These are phyloP conservation scores for Daldinia bambusicola DNA, from an alignment of 495 filamentous ascomycete species.

Conservation along the genomic window DNA sequence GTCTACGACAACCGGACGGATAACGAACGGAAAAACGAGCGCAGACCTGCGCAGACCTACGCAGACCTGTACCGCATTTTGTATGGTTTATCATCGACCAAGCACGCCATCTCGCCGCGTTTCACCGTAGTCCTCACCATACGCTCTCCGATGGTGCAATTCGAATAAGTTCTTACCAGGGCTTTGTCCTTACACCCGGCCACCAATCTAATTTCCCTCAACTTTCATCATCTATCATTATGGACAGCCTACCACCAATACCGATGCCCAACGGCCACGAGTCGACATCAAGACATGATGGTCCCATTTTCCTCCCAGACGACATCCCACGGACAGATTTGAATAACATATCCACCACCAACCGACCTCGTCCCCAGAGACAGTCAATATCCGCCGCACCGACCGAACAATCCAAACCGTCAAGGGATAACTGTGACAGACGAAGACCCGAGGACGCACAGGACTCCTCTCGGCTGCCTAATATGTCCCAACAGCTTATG, in stretches of 20 bases:
- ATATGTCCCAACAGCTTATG: conserved; percentile 61
- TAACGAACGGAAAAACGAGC: not conserved
- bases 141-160: conserved; percentile 42
- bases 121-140: conserved; percentile 42
- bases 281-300: conserved; percentile 33
- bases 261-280: conserved; percentile 37
- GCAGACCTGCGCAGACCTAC: conserved; percentile 1
- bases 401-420: conserved; percentile 43
- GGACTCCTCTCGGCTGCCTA: conserved; percentile 51
- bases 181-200: conserved; percentile 40
- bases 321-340: conserved; percentile 19
- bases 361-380: conserved; percentile 25
- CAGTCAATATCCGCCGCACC: conserved; percentile 29
- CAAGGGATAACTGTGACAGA: conserved; percentile 54
- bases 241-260: conserved; percentile 26
- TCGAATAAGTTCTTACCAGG: conserved; percentile 29
- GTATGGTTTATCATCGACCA: conserved; percentile 22
- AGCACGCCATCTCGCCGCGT: conserved; percentile 36
- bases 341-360: conserved; percentile 26
- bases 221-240: conserved; percentile 26
- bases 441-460: conserved; percentile 53
- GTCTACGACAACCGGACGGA: conserved; percentile 13
- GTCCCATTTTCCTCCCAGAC: conserved; percentile 19
- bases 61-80: not conserved
- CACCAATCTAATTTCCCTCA: conserved; percentile 28